A percentile compares a stretch with the other conserved stretches of the same genome.
Evolutionary conservation across 129 eudicot genomes (phyloP).

Genomic region (Flaveria trinervia): DNA sequence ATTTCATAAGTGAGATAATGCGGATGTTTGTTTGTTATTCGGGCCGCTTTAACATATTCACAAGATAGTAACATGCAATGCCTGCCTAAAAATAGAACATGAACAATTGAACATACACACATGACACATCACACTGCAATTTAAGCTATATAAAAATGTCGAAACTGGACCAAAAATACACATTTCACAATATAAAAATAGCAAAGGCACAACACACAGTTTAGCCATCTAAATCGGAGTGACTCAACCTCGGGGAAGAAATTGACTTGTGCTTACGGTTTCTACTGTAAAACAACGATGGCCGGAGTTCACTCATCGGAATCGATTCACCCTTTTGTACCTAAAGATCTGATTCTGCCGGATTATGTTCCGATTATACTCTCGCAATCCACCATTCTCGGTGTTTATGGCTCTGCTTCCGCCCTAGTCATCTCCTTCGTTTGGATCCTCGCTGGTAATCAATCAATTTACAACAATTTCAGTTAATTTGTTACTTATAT

Average conservation of each 20-base stretch:
- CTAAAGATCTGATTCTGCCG: conserved; percentile 60
- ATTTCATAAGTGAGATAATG: too few relatives aligned
- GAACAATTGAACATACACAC: too few relatives aligned
- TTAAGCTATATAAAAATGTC: neutral
- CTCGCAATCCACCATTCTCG: conserved; percentile 57
- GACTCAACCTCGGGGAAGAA: conserved; percentile 1
- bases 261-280: conserved; percentile 23
- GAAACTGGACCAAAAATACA: neutral
- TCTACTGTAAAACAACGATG: conserved; percentile 1
- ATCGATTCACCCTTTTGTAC: conserved; percentile 65
- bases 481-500: neutral
- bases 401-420: conserved; percentile 55
- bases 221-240: conserved; percentile 17
- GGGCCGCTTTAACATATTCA: too few relatives aligned
- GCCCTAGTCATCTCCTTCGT: conserved; percentile 50
- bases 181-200: neutral
- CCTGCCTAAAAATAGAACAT: too few relatives aligned
- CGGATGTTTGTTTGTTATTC: too few relatives aligned
- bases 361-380: conserved; percentile 70
- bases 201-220: neutral
- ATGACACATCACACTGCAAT: too few relatives aligned
- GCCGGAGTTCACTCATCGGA: conserved; percentile 30
- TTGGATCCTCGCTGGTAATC: conserved; percentile 74
- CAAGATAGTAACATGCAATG: too few relatives aligned
- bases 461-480: neutral